Base-by-base conservation (phyloP, 768 basidiomycete genomes). In the Rhizopogon sp. region DNA sequence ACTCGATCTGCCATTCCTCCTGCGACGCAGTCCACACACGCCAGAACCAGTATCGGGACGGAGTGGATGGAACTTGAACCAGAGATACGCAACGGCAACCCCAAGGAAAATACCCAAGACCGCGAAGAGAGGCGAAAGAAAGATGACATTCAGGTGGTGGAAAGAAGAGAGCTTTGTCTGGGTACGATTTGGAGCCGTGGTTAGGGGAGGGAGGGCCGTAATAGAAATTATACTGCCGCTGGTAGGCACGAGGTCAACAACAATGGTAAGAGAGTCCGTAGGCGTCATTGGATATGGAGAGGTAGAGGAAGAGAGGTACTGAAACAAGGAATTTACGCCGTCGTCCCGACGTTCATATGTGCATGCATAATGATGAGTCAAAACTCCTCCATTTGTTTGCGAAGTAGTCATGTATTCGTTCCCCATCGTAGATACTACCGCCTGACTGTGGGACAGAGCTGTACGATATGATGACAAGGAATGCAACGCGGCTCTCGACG, bases 401-500 rank as follows among this genome's bases (percentile, higher is more conserved):
- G 53, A 43, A 41, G 41, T 8, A 14, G 20, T 9, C 20, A 52
- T 39, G 47, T 49, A 9, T 37, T 43, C 50, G 28, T 17, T 56
- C 46, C 0, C 20, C 40, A 64, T 68, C 57, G 53, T 64, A 64
- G 57, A 58, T 37, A 53, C 67, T 66, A 8, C 43, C 39, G 43
- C 16, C 22, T 22, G 25, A 25, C 2, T 13, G 20, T 33, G n/a
- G 29, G 39, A 29, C 6, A 29, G n/a, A 52, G 6, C 7, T 53
- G 52, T 17, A 28, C 20, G 37, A 56, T 59, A 49, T 69, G 64
- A 56, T 77, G 8, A 70, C 57, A 37, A 71, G 76, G 33, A 67
- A 72, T 17, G 72, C 71, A 6, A 83, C 72, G 42, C 83, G 73
- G 42, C 79, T 82, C 64, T 85, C 83, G 10, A 84, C 84, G 44